A percentile compares a stretch with the other conserved stretches of the same genome.
Evolutionary conservation across 1,139 yeast genomes (phyloP).

Genomic region (Saccharomyces hybrid): DNA sequence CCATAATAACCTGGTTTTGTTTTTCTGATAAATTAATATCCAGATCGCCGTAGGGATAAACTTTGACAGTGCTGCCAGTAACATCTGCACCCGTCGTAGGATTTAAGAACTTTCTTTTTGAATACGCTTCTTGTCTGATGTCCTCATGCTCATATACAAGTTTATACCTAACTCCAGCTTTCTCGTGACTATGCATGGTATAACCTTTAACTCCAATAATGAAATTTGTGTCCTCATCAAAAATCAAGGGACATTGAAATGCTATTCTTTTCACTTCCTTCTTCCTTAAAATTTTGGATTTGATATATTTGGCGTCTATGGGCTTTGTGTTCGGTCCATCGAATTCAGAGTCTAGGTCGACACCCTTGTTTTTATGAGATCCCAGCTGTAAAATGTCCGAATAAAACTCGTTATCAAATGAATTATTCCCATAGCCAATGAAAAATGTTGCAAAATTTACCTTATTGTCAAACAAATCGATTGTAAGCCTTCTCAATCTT

Average conservation of each 20-base stretch:
- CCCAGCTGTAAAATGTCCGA: constrained; percentile 44
- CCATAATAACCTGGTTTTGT: constrained; percentile 31
- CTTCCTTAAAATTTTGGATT: constrained; percentile 44
- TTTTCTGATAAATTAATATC: constrained; percentile 35
- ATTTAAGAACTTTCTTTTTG: constrained; percentile 38
- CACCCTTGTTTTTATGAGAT: constrained; percentile 9
- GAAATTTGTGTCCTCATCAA: constrained; percentile 39
- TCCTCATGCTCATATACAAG: constrained; percentile 49
- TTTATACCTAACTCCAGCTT: constrained; percentile 37
- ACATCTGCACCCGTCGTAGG: constrained; percentile 41
- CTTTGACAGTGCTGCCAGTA: constrained; percentile 33
- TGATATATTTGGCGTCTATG: constrained; percentile 41
- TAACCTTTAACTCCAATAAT: constrained; percentile 68
- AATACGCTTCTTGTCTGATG: constrained; percentile 45
- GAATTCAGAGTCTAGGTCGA: constrained; percentile 15
- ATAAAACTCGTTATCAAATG: constrained; percentile 48
- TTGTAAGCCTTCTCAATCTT: constrained; percentile 49
- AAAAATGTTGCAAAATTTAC: constrained; percentile 62
- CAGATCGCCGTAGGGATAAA: constrained; percentile 42
- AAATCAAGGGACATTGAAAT: constrained; percentile 51
- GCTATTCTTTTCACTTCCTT: constrained; percentile 57
- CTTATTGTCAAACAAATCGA: constrained; percentile 48
- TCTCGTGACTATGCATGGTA: constrained; percentile 51
- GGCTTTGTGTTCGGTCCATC: constrained; percentile 39
- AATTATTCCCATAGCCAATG: constrained; percentile 34